Evolutionary conservation across 495 filamentous ascomycete species (phyloP), one percentile per base, ranked within the genome.

Genomic region (Penicillium simplicissimum): DNA sequence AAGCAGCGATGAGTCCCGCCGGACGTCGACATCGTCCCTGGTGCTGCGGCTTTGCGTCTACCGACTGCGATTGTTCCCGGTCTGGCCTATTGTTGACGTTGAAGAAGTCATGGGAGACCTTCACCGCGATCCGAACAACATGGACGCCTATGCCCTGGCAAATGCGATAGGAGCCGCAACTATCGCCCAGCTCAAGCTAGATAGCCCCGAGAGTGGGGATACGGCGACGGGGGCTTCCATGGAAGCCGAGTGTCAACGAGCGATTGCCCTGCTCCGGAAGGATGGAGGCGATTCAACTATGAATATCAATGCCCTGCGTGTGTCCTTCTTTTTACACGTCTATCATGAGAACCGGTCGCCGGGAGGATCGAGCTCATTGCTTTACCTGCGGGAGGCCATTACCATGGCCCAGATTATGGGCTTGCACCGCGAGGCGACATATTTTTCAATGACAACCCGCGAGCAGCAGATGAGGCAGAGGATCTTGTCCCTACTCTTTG

Each of bases 301-400:
- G 21, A 48, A 25, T 28, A n/a, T 35, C 15, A 52, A 52, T 14
- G n/a, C 25, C 33, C 15, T 52, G 28, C 49, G 49, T 14, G 31
- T 35, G n/a, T 52, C 49, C 17, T 52, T 52, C 33, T 52, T 52
- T 35, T 14, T 52, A 33, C 49, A 52, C 15, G 49, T 52, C 28
- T 52, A 35, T 25, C 31, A 52, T 35, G 49, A 52, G 31, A 52
- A 35, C 19, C 28, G 31, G 15, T 17, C 25, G 33, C 31, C 49
- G 15, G 49, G 49, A 3, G 28, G 49, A 28, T 17, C 28, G 3
- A 17, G 31, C 3, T 52, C 49, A 8, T 52, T 52, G 33, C 49
- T 52, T 52, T 52, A 52, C 49, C 49, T 52, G 7, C 25, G 49
- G 23, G 49, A 52, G 33, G 49, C 49, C 15, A 52, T 52, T 35